These are phyloP conservation scores for Penicillium sp. DNA, from an alignment of 2,329 filamentous ascomycete species.

Conservation along the genomic window DNA sequence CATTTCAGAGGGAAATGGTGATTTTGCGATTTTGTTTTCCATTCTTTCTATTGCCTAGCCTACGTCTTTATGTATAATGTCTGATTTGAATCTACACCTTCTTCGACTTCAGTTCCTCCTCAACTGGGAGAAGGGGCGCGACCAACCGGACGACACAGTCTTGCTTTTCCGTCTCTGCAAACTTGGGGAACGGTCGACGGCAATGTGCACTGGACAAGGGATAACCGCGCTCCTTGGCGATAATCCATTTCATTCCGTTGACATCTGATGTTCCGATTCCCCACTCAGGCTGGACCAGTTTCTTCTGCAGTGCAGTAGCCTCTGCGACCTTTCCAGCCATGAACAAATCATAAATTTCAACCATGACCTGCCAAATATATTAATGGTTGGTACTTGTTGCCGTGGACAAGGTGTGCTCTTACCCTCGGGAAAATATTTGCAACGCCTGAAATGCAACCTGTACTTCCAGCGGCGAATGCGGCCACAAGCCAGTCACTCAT, in stretches of 20 bases:
- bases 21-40: not conserved
- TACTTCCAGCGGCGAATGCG: constrained; percentile 50
- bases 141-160: not conserved
- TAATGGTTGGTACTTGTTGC: constrained; percentile 4
- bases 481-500: constrained; percentile 46
- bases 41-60: not conserved
- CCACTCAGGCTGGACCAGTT: constrained; percentile 48
- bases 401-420: constrained; percentile 8
- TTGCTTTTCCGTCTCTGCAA: constrained; percentile 22
- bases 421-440: constrained; percentile 53
- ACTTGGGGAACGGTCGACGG: constrained; percentile 48
- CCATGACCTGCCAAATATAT: constrained; percentile 27
- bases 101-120: not conserved
- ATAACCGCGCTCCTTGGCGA: constrained; percentile 48
- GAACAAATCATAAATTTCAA: constrained; percentile 45
- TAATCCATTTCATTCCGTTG: constrained; percentile 54
- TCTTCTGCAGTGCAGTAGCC: constrained; percentile 44
- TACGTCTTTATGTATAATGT: not conserved
- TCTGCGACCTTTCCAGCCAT: constrained; percentile 41
- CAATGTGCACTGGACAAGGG: constrained; percentile 45
- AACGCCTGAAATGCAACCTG: constrained; percentile 55
- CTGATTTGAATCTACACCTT: not conserved
- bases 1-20: too few species aligned
- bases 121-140: not conserved
- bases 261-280: constrained; percentile 53